These are phyloP conservation scores for Chaetomium olivaceum DNA, from an alignment of 2,329 filamentous ascomycete genomes.

Conservation along the genomic window DNA sequence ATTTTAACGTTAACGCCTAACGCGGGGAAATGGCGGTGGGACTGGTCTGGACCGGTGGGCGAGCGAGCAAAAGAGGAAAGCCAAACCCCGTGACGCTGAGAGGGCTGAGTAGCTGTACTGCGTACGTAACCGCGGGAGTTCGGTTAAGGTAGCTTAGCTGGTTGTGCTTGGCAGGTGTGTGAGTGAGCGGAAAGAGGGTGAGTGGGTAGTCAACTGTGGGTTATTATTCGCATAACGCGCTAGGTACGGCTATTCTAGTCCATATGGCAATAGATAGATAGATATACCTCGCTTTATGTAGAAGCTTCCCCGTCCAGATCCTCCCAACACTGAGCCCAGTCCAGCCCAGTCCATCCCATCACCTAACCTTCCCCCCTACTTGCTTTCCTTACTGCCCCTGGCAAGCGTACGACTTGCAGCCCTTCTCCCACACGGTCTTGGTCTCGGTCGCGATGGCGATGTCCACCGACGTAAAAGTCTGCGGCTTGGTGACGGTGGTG, in stretches of 20 bases:
- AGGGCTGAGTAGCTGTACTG: too few species aligned
- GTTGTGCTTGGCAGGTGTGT: neutral
- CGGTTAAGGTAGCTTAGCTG: neutral
- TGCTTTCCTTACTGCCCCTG: neutral
- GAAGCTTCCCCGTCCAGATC: neutral
- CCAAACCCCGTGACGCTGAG: neutral
- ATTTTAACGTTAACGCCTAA: neutral
- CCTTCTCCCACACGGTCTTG: slow-evolving; percentile 9
- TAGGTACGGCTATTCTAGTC: neutral
- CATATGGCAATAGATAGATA: neutral
- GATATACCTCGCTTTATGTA: too few species aligned
- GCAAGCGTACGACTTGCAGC: slow-evolving; percentile 14
- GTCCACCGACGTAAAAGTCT: neutral
- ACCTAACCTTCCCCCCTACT: neutral
- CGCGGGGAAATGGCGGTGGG: neutral
- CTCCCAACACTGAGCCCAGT: neutral
- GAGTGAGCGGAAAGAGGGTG: too few species aligned
- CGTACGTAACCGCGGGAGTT: neutral
- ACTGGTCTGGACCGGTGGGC: neutral
- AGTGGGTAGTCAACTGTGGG: neutral
- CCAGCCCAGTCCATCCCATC: too few species aligned
- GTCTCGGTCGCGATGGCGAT: neutral
- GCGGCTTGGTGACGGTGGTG: slow-evolving; percentile 3
- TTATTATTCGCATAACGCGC: neutral
- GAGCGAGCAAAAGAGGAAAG: too few species aligned